Percentiles rank a stretch among this genome's conserved stretches.
Evolutionary conservation across 2,329 filamentous ascomycete species (phyloP).

Genomic region (Cladophialophora yegresii): DNA sequence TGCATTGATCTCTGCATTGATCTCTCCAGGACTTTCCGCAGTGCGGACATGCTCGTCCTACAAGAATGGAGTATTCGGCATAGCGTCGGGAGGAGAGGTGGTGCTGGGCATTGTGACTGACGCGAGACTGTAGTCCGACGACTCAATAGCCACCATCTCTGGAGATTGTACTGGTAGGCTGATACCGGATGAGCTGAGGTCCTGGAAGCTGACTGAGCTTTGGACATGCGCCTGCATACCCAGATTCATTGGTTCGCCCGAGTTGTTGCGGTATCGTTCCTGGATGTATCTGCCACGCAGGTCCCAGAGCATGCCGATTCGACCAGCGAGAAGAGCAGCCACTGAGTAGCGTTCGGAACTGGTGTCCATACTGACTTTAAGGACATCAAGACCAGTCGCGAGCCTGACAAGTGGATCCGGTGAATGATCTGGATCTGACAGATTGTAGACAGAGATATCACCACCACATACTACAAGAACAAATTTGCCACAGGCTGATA

Average conservation of each 20-base stretch:
- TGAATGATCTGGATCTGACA: slow-evolving; percentile 41
- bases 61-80: slow-evolving; percentile 15
- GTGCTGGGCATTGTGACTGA: neutral
- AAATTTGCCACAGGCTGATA: slow-evolving; percentile 61
- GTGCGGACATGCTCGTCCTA: slow-evolving; percentile 20
- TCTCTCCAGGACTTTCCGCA: slow-evolving; percentile 7
- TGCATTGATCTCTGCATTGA: neutral
- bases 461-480: slow-evolving; percentile 58
- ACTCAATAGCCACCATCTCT: slow-evolving; percentile 7
- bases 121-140: neutral
- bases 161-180: slow-evolving; percentile 12
- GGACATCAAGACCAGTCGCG: slow-evolving; percentile 58
- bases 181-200: slow-evolving; percentile 1
- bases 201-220: slow-evolving; percentile 4
- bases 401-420: slow-evolving; percentile 56
- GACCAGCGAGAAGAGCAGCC: slow-evolving; percentile 61
- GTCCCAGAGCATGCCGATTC: slow-evolving; percentile 64
- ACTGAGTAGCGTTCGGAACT: slow-evolving; percentile 58
- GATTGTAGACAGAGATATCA: slow-evolving; percentile 59
- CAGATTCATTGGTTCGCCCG: slow-evolving; percentile 33
- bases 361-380: slow-evolving; percentile 65
- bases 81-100: slow-evolving; percentile 5
- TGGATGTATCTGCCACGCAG: slow-evolving; percentile 39
- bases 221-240: slow-evolving; percentile 27
- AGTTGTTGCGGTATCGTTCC: slow-evolving; percentile 31